phyloP scores from a whole-genome alignment of 83 land plant genomes.

The Picea abies region DNA sequence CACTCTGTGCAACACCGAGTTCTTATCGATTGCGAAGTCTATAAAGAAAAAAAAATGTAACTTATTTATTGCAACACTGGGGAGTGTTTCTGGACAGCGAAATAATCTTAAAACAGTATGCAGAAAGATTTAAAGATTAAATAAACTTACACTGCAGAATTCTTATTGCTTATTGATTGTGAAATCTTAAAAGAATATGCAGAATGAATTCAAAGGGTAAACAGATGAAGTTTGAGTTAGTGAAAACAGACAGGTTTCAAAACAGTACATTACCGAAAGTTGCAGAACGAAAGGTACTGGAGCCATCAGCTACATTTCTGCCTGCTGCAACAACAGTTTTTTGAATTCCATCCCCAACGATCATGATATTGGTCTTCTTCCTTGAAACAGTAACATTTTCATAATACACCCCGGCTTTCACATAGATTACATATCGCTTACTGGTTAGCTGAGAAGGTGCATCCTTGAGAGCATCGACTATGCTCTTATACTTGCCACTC shows the following conservation, averaged over 20 bases:
- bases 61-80: no score
- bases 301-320: background rate
- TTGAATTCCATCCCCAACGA: background rate
- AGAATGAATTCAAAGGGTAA: background rate
- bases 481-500: background rate
- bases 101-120: no score
- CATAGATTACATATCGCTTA: background rate
- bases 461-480: background rate
- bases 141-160: no score
- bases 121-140: no score
- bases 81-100: no score
- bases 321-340: background rate
- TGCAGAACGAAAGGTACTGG: constrained; percentile 14
- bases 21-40: no score
- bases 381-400: background rate
- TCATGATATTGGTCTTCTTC: background rate
- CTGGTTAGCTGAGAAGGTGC: constrained; percentile 8
- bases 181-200: background rate
- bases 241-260: background rate
- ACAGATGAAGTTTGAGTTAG: background rate
- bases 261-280: background rate
- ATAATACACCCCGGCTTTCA: background rate
- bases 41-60: no score
- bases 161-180: background rate
- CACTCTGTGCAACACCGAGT: no score